phyloP scores from a whole-genome alignment of 2,329 filamentous ascomycete genomes.

The Cercospora beticola region DNA sequence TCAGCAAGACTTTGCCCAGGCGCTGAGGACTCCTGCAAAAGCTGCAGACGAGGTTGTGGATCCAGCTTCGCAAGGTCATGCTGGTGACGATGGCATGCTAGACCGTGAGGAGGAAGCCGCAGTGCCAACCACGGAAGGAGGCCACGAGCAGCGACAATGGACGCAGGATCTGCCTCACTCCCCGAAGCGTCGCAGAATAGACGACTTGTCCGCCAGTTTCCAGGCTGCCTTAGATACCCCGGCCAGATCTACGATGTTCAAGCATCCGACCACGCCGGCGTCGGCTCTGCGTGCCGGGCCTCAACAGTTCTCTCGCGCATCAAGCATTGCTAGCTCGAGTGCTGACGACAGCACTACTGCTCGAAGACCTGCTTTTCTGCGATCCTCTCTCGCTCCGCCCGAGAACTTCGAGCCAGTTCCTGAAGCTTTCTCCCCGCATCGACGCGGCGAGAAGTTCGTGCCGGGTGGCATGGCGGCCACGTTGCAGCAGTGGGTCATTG shows the following conservation, averaged over 20 bases:
- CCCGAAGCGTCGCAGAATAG: slow-evolving; percentile 34
- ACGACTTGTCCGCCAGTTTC: slow-evolving; percentile 14
- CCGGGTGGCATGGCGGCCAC: slow-evolving; percentile 51
- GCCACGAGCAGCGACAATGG: slow-evolving; percentile 7
- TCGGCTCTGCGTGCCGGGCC: slow-evolving; percentile 14
- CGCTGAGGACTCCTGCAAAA: slow-evolving; percentile 18
- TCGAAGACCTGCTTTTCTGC: slow-evolving; percentile 42
- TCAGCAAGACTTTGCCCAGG: slow-evolving; percentile 17
- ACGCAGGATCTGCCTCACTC: slow-evolving; percentile 27
- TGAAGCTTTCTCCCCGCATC: slow-evolving; percentile 55
- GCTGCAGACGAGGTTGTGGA: slow-evolving; percentile 34
- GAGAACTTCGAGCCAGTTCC: slow-evolving; percentile 44
- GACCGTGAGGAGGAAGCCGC: slow-evolving; percentile 21
- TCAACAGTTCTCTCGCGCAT: slow-evolving; percentile 19
- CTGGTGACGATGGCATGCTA: slow-evolving; percentile 35
- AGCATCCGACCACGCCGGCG: slow-evolving; percentile 23
- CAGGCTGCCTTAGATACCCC: slow-evolving; percentile 15
- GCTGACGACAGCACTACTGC: slow-evolving; percentile 10
- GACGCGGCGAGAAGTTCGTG: slow-evolving; percentile 51
- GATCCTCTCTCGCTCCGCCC: slow-evolving; percentile 36
- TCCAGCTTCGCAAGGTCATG: slow-evolving; percentile 8
- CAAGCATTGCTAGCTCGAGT: slow-evolving; percentile 16
- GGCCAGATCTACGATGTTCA: slow-evolving; percentile 22
- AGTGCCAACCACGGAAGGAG: slow-evolving; percentile 21
- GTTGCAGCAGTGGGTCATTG: slow-evolving; percentile 53